These are phyloP conservation scores for Talaromyces sp. DNA, from an alignment of 2,329 filamentous ascomycete species.

Conservation along the genomic window DNA sequence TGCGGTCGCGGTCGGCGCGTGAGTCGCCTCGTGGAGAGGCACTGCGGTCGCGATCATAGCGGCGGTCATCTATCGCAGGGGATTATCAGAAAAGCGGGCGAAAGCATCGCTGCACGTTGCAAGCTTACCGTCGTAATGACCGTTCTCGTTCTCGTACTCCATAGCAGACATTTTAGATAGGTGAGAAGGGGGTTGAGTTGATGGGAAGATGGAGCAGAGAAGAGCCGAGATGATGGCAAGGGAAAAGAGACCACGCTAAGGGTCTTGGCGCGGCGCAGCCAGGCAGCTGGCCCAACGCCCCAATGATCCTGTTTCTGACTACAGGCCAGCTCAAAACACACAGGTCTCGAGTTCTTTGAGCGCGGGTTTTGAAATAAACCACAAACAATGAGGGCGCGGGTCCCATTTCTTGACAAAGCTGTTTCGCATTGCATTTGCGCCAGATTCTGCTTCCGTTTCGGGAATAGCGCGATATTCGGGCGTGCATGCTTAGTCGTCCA, in stretches of 20 bases:
- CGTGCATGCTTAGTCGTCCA: not conserved
- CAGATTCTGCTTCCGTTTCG: not conserved
- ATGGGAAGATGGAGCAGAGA: not conserved
- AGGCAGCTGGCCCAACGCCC: not conserved
- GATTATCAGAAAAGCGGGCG: not conserved
- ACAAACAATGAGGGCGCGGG: not conserved
- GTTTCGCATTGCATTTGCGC: not conserved
- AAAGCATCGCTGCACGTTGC: not conserved
- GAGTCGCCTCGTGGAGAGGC: conserved; percentile 60
- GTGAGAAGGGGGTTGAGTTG: conserved; percentile 7
- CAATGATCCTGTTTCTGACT: no score
- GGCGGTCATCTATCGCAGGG: conserved; percentile 50
- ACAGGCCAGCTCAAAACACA: not conserved
- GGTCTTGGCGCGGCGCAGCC: conserved; percentile 8
- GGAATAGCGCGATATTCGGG: not conserved
- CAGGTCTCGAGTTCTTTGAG: not conserved
- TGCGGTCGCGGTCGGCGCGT: conserved; percentile 54
- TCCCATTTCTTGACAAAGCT: not conserved
- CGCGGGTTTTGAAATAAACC: not conserved
- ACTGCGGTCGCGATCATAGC: conserved; percentile 63
- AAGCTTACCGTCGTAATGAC: conserved; percentile 61
- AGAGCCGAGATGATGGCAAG: not conserved
- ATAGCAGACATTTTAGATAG: conserved; percentile 42
- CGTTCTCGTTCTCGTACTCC: conserved; percentile 64
- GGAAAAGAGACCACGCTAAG: conserved; percentile 8